Base-by-base conservation (phyloP, 495 filamentous ascomycete genomes). In the Daldinia concentrica region DNA sequence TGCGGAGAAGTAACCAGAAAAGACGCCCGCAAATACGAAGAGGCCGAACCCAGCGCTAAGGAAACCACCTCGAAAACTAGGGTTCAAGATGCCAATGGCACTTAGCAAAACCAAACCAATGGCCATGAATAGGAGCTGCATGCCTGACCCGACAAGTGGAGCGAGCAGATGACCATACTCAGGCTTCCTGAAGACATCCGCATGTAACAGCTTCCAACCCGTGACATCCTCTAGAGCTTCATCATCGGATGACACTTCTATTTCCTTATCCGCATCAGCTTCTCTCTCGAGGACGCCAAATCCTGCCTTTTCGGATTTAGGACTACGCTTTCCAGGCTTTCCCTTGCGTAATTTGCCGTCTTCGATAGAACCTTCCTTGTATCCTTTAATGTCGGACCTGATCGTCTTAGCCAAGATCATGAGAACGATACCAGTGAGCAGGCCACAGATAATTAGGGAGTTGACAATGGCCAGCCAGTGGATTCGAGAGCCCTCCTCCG, bases 401-500 rank as follows among this genome's bases (percentile, higher is more conserved):
- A 97, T 88, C 1, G 94, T 98, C 67, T 92, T 89, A 37, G 91
- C 87, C 74, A 96, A 84, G 62, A 98, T 94, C 76, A 97, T 92
- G 39, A 93, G 89, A 5, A 98, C 93, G 11, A 94, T 89, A 15
- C 92, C 89, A 6, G 91, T 93, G 15, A 98, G 84, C 6, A 95
- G 85, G 26, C 90, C 90, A 37, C 90, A 92, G 68, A 98, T 98
- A 57, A 93, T 90, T 68, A 97, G 76, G 1, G 94, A 97, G 80
- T 97, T 97, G 71, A 96, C 79, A 68, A 98, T 97, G 29, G 94
- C 94, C 43, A 97, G 80, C 94, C 94, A 98, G 74, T 97, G 94
- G 29, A 96, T 92, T 74, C 89, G 90, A 30, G 89, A 90, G 50
- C 92, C 91, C 59, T 94, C 92, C 62, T 93, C 92, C 76, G 95